Conservation (phyloP, 1,284 basidiomycete species). For the Chondrostereum purpureum region DNA sequence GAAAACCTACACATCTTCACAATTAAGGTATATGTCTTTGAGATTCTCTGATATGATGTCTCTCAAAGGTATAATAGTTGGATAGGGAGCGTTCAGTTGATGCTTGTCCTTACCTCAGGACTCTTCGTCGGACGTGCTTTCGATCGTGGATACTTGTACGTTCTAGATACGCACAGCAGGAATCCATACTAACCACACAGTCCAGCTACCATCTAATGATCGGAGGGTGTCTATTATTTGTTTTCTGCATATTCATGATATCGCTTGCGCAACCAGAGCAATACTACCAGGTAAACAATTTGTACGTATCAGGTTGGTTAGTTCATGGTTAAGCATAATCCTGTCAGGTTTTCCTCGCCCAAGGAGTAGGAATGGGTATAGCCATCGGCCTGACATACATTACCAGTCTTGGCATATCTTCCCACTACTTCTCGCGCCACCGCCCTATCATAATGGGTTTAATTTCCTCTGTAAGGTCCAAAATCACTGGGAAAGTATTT, state of each 20-base stretch:
- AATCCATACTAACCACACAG: not conserved
- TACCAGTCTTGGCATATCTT: constrained; percentile 25
- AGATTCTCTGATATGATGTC: too few species aligned
- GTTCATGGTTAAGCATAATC: too few species aligned
- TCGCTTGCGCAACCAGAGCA: constrained; percentile 21
- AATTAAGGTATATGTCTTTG: not conserved
- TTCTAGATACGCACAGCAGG: not conserved
- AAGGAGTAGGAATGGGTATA: constrained; percentile 29
- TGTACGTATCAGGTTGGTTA: too few species aligned
- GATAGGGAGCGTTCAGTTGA: constrained; percentile 10
- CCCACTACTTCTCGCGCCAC: constrained; percentile 25
- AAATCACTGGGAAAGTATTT: not conserved
- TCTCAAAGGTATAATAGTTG: too few species aligned
- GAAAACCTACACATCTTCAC: constrained; percentile 4
- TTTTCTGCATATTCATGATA: constrained; percentile 20
- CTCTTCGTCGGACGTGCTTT: constrained; percentile 8
- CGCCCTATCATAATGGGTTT: constrained; percentile 32
- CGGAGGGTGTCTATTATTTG: constrained; percentile 1
- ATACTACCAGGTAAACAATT: constrained; percentile 21
- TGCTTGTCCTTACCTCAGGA: constrained; percentile 7
- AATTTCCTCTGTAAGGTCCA: constrained; percentile 19
- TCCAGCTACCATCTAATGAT: constrained; percentile 6
- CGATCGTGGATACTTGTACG: constrained; percentile 9
- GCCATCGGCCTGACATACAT: constrained; percentile 28
- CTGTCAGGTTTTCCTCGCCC: constrained; percentile 19